phyloP scores from a whole-genome alignment of 345 rosid genomes.

The Heritiera fomes region DNA sequence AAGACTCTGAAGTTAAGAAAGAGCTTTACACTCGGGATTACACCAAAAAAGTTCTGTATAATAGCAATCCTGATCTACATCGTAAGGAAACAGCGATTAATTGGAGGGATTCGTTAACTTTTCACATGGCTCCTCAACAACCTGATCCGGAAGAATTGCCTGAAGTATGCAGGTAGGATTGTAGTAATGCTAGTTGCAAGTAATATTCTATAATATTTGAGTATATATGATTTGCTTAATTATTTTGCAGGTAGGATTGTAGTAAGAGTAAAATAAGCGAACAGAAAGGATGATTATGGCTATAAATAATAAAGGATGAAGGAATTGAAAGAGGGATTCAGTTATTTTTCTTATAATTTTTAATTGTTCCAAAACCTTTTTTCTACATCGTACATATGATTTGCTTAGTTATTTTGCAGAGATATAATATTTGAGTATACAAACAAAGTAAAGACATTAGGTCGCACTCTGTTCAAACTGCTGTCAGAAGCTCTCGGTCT shows the following conservation, averaged over 20 bases:
- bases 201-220: too few relatives aligned
- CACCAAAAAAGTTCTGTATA: slow-evolving; percentile 28
- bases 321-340: too few relatives aligned
- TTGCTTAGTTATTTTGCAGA: background rate
- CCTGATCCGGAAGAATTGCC: slow-evolving; percentile 53
- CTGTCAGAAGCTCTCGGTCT: slow-evolving; percentile 39
- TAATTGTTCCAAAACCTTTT: too few relatives aligned
- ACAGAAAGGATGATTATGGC: too few relatives aligned
- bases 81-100: slow-evolving; percentile 22
- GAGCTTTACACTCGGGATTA: slow-evolving; percentile 34
- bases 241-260: too few relatives aligned
- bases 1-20: slow-evolving; percentile 37
- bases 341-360: too few relatives aligned
- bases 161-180: slow-evolving; percentile 40
- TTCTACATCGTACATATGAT: background rate
- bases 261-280: too few relatives aligned
- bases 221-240: too few relatives aligned
- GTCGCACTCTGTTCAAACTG: slow-evolving; percentile 25
- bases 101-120: slow-evolving; percentile 51
- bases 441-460: slow-evolving; percentile 5
- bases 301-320: too few relatives aligned
- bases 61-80: slow-evolving; percentile 41
- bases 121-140: slow-evolving; percentile 38
- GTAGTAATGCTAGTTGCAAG: too few relatives aligned
- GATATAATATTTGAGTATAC: slow-evolving; percentile 19